A percentile compares a stretch with the other conserved stretches of the same genome.
Evolutionary conservation across 805 yeast species (phyloP).

Genomic region (Zygosaccharomyces gambellarensis): DNA sequence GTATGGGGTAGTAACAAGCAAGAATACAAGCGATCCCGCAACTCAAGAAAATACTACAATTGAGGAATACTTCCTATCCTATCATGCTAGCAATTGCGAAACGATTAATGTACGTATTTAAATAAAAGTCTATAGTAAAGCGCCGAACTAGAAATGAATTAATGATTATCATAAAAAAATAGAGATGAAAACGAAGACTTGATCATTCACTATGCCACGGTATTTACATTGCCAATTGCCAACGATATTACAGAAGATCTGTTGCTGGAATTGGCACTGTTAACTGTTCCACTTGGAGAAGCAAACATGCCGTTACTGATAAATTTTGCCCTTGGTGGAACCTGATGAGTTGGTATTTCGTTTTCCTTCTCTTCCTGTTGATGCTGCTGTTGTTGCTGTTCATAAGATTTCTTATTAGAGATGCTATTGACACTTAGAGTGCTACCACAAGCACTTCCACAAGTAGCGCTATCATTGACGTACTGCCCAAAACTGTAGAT

Average conservation of each 20-base stretch:
- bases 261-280: constrained; percentile 25
- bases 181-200: background rate
- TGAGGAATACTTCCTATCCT: background rate
- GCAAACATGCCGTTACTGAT: constrained; percentile 25
- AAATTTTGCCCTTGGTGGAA: constrained; percentile 32
- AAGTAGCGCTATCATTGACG: constrained; percentile 15
- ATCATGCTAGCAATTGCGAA: background rate
- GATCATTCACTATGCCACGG: constrained; percentile 3
- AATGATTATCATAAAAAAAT: background rate
- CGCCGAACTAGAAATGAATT: background rate
- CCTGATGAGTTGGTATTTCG: constrained; percentile 19
- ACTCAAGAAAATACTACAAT: background rate
- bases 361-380: constrained; percentile 24
- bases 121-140: background rate
- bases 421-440: constrained; percentile 29
- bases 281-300: constrained; percentile 26
- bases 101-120: background rate
- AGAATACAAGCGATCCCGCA: background rate
- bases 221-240: constrained; percentile 18
- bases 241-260: constrained; percentile 27
- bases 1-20: background rate
- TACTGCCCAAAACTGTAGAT: constrained; percentile 30
- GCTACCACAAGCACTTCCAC: constrained; percentile 26
- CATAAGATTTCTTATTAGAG: constrained; percentile 13
- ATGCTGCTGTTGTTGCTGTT: constrained; percentile 4